These are phyloP conservation scores for Epichloe coenophiala DNA, from an alignment of 2,329 filamentous ascomycete species.

Conservation along the genomic window DNA sequence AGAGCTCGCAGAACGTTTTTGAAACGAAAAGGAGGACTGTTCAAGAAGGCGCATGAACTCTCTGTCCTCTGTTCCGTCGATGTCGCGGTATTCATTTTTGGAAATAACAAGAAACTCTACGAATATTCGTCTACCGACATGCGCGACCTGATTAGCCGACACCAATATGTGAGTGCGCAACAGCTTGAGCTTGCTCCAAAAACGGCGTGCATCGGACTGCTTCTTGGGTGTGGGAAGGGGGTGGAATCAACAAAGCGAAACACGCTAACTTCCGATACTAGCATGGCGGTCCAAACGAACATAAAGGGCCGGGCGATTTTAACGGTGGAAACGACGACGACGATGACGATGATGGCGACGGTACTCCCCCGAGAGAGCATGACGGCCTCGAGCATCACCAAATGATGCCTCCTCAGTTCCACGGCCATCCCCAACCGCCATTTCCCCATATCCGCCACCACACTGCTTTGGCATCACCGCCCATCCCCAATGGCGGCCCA, in stretches of 20 bases:
- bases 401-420: conserved; percentile 59
- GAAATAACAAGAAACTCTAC: conserved; percentile 97
- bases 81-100: conserved; percentile 96
- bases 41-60: conserved; percentile 98
- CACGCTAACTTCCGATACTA: conserved; percentile 24
- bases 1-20: conserved; percentile 63
- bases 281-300: conserved; percentile 89
- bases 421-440: conserved; percentile 41
- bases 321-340: conserved; percentile 79
- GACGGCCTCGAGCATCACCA: conserved; percentile 44
- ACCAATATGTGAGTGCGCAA: conserved; percentile 67
- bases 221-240: no score
- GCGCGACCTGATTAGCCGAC: conserved; percentile 74
- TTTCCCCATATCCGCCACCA: conserved; percentile 73
- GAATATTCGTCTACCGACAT: conserved; percentile 94
- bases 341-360: conserved; percentile 58
- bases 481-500: conserved; percentile 63
- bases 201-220: conserved; percentile 2
- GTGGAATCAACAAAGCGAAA: no score
- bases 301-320: conserved; percentile 91
- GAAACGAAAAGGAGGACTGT: conserved; percentile 95
- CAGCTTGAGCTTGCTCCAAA: not conserved
- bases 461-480: conserved; percentile 77
- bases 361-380: conserved; percentile 55
- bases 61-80: conserved; percentile 97